phyloP scores from a whole-genome alignment of 2,329 filamentous ascomycete species.

The Ascochyta clinopodiicola region DNA sequence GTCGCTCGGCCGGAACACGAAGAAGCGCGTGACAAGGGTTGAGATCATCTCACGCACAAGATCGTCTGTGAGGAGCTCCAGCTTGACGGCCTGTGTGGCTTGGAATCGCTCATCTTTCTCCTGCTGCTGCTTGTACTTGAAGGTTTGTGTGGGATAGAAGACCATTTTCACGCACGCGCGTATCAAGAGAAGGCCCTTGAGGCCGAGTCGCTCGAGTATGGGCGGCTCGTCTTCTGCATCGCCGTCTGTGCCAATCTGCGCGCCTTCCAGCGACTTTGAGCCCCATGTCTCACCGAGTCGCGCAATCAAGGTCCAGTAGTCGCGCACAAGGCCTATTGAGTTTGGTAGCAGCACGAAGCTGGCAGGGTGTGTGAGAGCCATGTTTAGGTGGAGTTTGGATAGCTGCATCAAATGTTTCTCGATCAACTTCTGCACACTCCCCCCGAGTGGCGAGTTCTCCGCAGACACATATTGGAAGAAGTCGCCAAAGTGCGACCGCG shows the following conservation, averaged over 20 bases:
- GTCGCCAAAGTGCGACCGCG: conserved; percentile 76
- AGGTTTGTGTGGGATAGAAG: conserved; percentile 79
- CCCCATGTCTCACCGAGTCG: conserved; percentile 78
- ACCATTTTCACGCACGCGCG: conserved; percentile 85
- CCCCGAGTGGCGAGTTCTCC: conserved; percentile 59
- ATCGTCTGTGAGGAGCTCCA: conserved; percentile 74
- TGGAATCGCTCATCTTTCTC: conserved; percentile 77
- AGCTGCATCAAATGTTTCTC: conserved; percentile 89
- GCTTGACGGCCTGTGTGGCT: conserved; percentile 73
- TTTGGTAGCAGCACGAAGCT: conserved; percentile 84
- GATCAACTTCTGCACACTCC: conserved; percentile 66
- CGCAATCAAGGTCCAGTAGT: conserved; percentile 84
- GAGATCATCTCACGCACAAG: conserved; percentile 85
- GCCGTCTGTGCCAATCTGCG: conserved; percentile 55
- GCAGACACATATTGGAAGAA: conserved; percentile 70
- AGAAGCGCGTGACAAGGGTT: conserved; percentile 82
- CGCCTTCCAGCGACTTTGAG: conserved; percentile 52
- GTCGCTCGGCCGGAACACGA: conserved; percentile 84
- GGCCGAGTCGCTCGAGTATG: conserved; percentile 77
- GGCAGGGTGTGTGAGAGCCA: conserved; percentile 79
- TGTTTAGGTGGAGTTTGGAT: conserved; percentile 87
- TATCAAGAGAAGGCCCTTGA: conserved; percentile 83
- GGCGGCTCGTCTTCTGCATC: conserved; percentile 58
- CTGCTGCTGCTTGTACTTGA: conserved; percentile 79
- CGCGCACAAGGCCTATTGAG: conserved; percentile 75